Evolutionary conservation across 1,139 yeast genomes (phyloP), one percentile per base, ranked within the genome.

Genomic region (Ogataea hybrid): DNA sequence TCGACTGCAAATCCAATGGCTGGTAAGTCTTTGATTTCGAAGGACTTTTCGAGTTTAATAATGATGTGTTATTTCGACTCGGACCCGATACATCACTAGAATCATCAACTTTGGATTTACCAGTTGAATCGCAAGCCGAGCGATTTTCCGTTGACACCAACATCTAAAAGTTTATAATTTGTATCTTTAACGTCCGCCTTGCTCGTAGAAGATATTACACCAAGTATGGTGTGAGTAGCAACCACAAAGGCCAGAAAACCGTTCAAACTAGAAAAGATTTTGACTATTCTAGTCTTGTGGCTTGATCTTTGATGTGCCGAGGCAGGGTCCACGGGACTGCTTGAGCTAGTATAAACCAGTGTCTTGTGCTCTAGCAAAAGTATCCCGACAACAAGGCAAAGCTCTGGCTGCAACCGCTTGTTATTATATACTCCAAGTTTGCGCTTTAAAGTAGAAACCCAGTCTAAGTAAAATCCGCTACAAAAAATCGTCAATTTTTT

Each of bases 401-500:
- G 23, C 30, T 30, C 34, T 23, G 34, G 35, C 25, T 16, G 25
- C 10, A 25, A 25, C 25, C 23, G 32, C 35, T 35, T 16, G 25
- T 29, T 12, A 20, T 29, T 12, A 25, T 22, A 23, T 29, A 18
- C 12, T 20, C 35, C 35, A 23, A 30, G 18, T 15, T 28, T 16
- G 25, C 18, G 31, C 31, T 21, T n/a, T 15, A 20, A 30, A 36
- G 30, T 17, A 36, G 29, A 29, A 17, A 34, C 30, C 30, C 16
- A 18, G 23, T 18, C 17, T 25, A 14, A 20, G 30, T 30, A 12
- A 28, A 15, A 35, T 17, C 33, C 33, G 32, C 28, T 22, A 35
- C 30, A 35, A 35, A 17, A 35, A 35, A 35, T 35, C 21, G 16
- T 28, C 28, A 14, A 22, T 22, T 35, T 25, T 35, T 29, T 15